Base-by-base conservation (phyloP, 192 early-diverging fungal species). In the Coemansia sp. region DNA sequence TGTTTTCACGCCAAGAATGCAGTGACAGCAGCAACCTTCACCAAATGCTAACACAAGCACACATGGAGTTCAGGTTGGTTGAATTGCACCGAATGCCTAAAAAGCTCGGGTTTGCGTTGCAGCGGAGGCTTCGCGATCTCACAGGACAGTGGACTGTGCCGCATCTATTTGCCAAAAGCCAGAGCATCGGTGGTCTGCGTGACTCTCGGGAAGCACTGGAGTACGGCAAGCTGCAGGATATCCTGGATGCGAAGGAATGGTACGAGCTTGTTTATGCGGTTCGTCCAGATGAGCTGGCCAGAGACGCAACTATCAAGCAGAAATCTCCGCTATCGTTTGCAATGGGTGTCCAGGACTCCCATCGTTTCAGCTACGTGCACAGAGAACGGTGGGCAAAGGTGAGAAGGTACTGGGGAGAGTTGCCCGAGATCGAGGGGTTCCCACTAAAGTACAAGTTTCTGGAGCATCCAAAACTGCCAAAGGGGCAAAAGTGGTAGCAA, bases 141-240 rank as follows among this genome's bases (percentile, higher is more conserved):
- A 80, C 72, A 0, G 77, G 71, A 0, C 77, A 80, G 19, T 75
- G 77, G 77, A 80, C 77, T 23, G 72, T 71, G 11, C 77, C 77
- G 13, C 67, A 75, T 40, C 43, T 80, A 9, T 80, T 79, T 80
- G 65, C 64, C 19, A 75, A 75, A 41, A 74, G 77, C 41, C 72
- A 80, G 63, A 65, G 67, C 45, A 69, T 80, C 37, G 77, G 77
- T 9, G 77, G 72, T 3, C 47, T 64, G 9, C 23, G 43, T 1
- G 32, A 49, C 15, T 42, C 64, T 3, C 49, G 8, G 3, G 63
- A 75, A 50, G 77, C 72, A 1, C 15, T 80, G 47, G 13, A n/a
- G 9, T 49, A 63, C 12, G 77, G 77, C 16, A 68, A 57, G 19
- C 13, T 80, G 10, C 45, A 67, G 0, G 39, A 58, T 8, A 58